Percentiles rank a stretch among this genome's conserved stretches.
phyloP scores from a whole-genome alignment of 2,329 filamentous ascomycete genomes.

The Colletotrichum limetticola region DNA sequence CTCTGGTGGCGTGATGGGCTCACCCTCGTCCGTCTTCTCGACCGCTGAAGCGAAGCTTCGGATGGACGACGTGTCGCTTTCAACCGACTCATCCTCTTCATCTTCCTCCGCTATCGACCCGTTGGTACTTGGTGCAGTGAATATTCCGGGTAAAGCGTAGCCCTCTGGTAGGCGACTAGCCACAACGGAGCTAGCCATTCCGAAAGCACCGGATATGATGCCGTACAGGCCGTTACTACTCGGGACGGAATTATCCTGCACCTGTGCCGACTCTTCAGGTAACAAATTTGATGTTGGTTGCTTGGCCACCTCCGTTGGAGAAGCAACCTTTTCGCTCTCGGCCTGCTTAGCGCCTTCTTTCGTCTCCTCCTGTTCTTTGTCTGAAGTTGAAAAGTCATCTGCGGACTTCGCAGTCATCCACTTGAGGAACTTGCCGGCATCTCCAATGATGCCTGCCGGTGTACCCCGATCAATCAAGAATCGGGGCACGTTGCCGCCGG shows the following conservation, averaged over 20 bases:
- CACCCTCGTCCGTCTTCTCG: slow-evolving; percentile 48
- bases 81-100: slow-evolving; percentile 41
- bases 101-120: slow-evolving; percentile 44
- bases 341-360: slow-evolving; percentile 42
- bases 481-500: slow-evolving; percentile 86
- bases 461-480: slow-evolving; percentile 94
- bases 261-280: slow-evolving; percentile 32
- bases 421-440: slow-evolving; percentile 83
- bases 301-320: slow-evolving; percentile 39
- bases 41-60: slow-evolving; percentile 62
- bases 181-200: slow-evolving; percentile 59
- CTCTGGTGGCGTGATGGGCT: slow-evolving; percentile 31
- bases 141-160: slow-evolving; percentile 40
- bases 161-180: slow-evolving; percentile 50
- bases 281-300: slow-evolving; percentile 47
- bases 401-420: slow-evolving; percentile 67
- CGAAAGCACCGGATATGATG: slow-evolving; percentile 65
- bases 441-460: slow-evolving; percentile 80
- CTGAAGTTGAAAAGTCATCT: slow-evolving; percentile 45
- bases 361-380: slow-evolving; percentile 22
- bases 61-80: slow-evolving; percentile 58
- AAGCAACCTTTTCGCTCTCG: slow-evolving; percentile 42
- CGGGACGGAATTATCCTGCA: slow-evolving; percentile 45
- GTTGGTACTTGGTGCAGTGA: slow-evolving; percentile 39
- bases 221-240: slow-evolving; percentile 63